Evolutionary conservation across 176 grass and related monocot genomes (phyloP).

Genomic region (Saccharum spontaneum): DNA sequence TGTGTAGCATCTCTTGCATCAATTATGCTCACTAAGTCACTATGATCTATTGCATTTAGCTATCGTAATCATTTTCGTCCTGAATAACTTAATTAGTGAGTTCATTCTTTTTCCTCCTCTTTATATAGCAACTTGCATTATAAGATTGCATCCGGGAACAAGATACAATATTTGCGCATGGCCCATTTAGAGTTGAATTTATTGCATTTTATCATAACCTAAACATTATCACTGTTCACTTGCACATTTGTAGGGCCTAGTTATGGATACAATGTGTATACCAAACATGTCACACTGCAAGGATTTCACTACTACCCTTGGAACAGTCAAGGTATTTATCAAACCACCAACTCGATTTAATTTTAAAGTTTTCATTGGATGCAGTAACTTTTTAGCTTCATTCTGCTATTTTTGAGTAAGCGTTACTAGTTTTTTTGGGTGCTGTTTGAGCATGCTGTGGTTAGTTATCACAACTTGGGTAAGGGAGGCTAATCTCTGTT

Average conservation of each 20-base stretch:
- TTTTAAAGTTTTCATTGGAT: slow-evolving; percentile 15
- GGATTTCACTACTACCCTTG: background rate
- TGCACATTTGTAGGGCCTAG: slow-evolving; percentile 18
- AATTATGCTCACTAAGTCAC: background rate
- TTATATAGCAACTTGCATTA: background rate
- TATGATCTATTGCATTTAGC: background rate
- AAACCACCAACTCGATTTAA: background rate
- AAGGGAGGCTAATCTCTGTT: background rate
- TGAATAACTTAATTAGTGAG: slow-evolving; percentile 4
- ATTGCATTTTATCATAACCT: background rate
- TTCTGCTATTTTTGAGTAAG: background rate
- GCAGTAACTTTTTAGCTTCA: background rate
- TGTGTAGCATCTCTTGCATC: background rate
- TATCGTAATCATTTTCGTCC: background rate
- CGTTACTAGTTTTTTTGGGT: background rate
- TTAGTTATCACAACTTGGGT: background rate
- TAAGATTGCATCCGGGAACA: background rate
- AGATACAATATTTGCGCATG: background rate
- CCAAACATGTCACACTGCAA: background rate
- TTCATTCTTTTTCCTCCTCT: background rate
- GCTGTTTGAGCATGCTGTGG: background rate
- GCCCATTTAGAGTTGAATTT: background rate
- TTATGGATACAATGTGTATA: background rate
- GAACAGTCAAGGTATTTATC: slow-evolving; percentile 30
- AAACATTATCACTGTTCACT: background rate